A percentile compares a stretch with the other conserved stretches of the same genome.
Conservation (phyloP, 768 basidiomycete genomes). For the Leccinum rimulosum region DNA sequence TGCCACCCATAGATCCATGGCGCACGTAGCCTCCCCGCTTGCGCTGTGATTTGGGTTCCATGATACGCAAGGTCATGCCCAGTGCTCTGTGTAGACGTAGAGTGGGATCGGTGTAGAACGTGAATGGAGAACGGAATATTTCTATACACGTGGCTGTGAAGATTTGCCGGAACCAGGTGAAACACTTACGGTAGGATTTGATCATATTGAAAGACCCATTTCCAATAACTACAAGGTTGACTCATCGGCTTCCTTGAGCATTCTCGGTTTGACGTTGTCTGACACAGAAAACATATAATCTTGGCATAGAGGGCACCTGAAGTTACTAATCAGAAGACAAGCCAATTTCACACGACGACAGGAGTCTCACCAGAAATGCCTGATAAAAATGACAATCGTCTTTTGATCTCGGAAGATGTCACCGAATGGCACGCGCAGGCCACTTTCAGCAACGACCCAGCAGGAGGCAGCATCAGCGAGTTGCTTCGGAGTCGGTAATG, state of each 20-base stretch:
- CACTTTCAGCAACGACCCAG: constrained; percentile 65
- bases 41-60: constrained; percentile 40
- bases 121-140: constrained; percentile 69
- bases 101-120: constrained; percentile 78
- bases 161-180: background rate
- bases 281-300: constrained; percentile 79
- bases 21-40: constrained; percentile 61
- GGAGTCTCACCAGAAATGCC: constrained; percentile 69
- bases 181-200: constrained; percentile 60
- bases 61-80: constrained; percentile 63
- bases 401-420: constrained; percentile 55
- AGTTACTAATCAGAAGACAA: background rate
- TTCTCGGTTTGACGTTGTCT: constrained; percentile 44
- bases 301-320: constrained; percentile 76
- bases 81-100: constrained; percentile 66
- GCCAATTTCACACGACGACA: constrained; percentile 2
- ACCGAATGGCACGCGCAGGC: constrained; percentile 64
- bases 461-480: constrained; percentile 61
- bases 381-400: constrained; percentile 80
- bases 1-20: constrained; percentile 62
- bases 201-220: constrained; percentile 79
- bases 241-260: constrained; percentile 46
- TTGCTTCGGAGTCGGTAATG: constrained; percentile 51
- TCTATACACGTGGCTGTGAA: constrained; percentile 33
- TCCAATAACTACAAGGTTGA: constrained; percentile 71